Conservation (phyloP, 129 eudicot genomes). For the Smallanthus sonchifolius region DNA sequence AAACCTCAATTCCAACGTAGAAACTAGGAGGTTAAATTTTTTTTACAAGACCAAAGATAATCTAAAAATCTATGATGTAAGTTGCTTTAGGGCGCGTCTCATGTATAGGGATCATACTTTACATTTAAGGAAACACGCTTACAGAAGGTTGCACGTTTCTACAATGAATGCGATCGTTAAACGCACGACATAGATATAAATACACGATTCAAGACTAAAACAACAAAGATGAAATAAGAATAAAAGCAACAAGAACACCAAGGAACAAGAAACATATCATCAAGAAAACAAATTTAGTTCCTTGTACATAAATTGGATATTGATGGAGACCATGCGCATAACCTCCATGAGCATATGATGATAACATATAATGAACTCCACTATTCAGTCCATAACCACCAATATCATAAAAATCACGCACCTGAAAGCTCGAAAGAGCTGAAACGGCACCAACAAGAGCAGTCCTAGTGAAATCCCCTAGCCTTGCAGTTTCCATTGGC, state of each 20-base stretch:
- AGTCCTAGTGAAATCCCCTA: slow-evolving; percentile 39
- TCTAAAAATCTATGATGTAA: no score
- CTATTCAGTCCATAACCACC: slow-evolving; percentile 48
- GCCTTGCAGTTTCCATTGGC: slow-evolving; percentile 7
- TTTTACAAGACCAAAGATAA: no score
- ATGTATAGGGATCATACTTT: not conserved
- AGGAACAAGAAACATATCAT: slow-evolving; percentile 46
- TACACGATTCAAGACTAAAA: slow-evolving; percentile 10
- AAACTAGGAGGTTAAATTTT: no score
- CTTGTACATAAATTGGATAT: slow-evolving; percentile 38
- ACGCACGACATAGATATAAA: not conserved
- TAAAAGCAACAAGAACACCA: slow-evolving; percentile 34
- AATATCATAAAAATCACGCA: slow-evolving; percentile 50
- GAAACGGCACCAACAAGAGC: slow-evolving; percentile 46
- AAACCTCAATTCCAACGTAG: no score
- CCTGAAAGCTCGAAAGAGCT: slow-evolving; percentile 41
- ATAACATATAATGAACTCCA: slow-evolving; percentile 42
- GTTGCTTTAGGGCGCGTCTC: not conserved
- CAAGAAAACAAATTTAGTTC: slow-evolving; percentile 29
- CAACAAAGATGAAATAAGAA: slow-evolving; percentile 16
- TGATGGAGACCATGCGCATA: slow-evolving; percentile 46
- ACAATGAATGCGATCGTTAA: no score
- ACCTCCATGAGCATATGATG: slow-evolving; percentile 26
- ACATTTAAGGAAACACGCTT: not conserved
- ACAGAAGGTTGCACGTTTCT: no score